phyloP scores from a whole-genome alignment of 2,329 filamentous ascomycete species.

The Triangularia setosa region DNA sequence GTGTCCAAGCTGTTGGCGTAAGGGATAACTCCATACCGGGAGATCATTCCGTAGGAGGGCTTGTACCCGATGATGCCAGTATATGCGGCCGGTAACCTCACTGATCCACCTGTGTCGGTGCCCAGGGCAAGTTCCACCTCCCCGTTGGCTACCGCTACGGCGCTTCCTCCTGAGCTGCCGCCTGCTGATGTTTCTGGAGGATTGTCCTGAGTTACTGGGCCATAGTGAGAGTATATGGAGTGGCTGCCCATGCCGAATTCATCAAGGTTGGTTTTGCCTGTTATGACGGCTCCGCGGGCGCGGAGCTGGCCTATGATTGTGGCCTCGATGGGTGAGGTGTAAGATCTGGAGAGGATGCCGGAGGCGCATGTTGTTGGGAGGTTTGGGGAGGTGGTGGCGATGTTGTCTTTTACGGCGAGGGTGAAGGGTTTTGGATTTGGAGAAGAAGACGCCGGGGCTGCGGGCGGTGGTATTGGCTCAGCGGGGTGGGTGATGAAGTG shows the following conservation, averaged over 20 bases:
- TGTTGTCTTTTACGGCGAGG: conserved; percentile 74
- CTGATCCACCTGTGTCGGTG: conserved; percentile 89
- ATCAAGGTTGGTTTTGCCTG: conserved; percentile 88
- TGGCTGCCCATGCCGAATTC: conserved; percentile 46
- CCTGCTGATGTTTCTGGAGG: conserved; percentile 56
- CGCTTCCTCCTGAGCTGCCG: conserved; percentile 91
- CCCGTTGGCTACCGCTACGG: conserved; percentile 69
- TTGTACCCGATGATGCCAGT: conserved; percentile 82
- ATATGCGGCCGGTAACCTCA: conserved; percentile 83
- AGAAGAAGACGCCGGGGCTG: too few relatives aligned
- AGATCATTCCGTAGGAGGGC: conserved; percentile 84
- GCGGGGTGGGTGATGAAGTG: conserved; percentile 24
- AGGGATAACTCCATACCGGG: conserved; percentile 79
- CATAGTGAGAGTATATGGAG: conserved; percentile 29
- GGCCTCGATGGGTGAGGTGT: conserved; percentile 75
- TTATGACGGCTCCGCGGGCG: conserved; percentile 56
- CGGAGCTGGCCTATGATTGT: conserved; percentile 71
- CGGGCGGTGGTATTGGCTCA: not conserved
- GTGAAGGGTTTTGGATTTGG: conserved; percentile 31
- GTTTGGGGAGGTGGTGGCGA: conserved; percentile 51
- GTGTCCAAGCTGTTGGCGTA: conserved; percentile 94
- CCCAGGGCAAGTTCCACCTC: conserved; percentile 66
- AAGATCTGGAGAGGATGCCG: conserved; percentile 58
- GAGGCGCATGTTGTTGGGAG: conserved; percentile 83
- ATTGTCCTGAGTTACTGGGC: conserved; percentile 25